A percentile compares a stretch with the other conserved stretches of the same genome.
Evolutionary conservation across 208 protist species (phyloP).

Genomic region (Trypanosomatidae sp.): DNA sequence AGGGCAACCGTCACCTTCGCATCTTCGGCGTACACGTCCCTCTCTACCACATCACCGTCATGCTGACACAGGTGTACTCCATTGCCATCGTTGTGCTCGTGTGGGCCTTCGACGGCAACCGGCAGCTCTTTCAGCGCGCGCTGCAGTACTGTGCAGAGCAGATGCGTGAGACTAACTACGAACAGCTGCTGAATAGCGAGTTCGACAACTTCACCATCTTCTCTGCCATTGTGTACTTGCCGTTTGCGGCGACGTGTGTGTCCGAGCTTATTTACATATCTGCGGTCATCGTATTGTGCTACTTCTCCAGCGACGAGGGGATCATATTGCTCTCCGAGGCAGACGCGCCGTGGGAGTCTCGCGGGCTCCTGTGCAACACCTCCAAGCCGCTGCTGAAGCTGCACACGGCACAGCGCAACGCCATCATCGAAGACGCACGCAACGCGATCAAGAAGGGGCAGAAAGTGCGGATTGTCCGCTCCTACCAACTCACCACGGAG

Average conservation of each 20-base stretch:
- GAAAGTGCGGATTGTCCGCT: slow-evolving; percentile 80
- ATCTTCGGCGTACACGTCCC: slow-evolving; percentile 77
- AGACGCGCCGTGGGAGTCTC: slow-evolving; percentile 77
- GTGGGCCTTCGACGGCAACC: slow-evolving; percentile 51
- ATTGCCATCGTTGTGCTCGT: slow-evolving; percentile 57
- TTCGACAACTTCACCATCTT: slow-evolving; percentile 75
- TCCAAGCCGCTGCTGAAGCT: slow-evolving; percentile 71
- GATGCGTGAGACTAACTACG: slow-evolving; percentile 20
- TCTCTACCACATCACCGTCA: slow-evolving; percentile 69
- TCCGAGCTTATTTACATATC: slow-evolving; percentile 54
- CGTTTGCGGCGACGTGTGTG: slow-evolving; percentile 57
- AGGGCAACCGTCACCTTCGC: slow-evolving; percentile 65
- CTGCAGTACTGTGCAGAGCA: slow-evolving; percentile 51
- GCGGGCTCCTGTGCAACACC: slow-evolving; percentile 55
- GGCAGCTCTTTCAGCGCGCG: slow-evolving; percentile 48
- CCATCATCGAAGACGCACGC: slow-evolving; percentile 76
- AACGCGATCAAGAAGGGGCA: slow-evolving; percentile 63
- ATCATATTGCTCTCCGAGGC: slow-evolving; percentile 71
- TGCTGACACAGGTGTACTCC: slow-evolving; percentile 56
- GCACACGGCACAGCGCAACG: slow-evolving; percentile 84
- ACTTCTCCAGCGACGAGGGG: slow-evolving; percentile 51
- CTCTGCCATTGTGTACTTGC: slow-evolving; percentile 66
- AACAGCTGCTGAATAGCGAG: slow-evolving; percentile 42
- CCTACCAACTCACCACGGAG: slow-evolving; percentile 87
- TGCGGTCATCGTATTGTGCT: slow-evolving; percentile 37